A percentile compares a stretch with the other conserved stretches of the same genome.
These are phyloP conservation scores for Aphanomyces invadans DNA, from an alignment of 352 stramenopile genomes.

Conservation along the genomic window DNA sequence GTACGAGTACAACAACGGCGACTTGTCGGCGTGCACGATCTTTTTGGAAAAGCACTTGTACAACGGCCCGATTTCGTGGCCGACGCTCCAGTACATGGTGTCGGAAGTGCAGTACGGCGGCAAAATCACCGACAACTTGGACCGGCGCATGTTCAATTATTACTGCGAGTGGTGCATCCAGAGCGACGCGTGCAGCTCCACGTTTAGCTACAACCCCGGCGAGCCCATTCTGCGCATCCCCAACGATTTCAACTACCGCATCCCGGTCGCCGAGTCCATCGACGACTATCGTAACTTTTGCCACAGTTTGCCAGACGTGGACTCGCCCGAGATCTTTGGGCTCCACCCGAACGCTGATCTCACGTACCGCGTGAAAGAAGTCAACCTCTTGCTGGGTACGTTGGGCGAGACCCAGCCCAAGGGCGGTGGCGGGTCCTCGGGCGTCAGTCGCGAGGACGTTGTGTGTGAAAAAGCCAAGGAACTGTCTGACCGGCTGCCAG, in stretches of 20 bases:
- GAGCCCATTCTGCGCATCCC: slow-evolving; percentile 94
- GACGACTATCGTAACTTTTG: slow-evolving; percentile 94
- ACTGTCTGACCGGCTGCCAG: slow-evolving; percentile 89
- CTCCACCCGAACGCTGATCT: slow-evolving; percentile 98
- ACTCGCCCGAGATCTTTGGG: slow-evolving; percentile 98
- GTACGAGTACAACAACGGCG: slow-evolving; percentile 99
- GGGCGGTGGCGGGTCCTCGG: slow-evolving; percentile 77
- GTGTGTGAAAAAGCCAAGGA: slow-evolving; percentile 95
- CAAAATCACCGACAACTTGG: slow-evolving; percentile 99
- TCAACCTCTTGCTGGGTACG: slow-evolving; percentile 90
- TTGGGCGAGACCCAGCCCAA: slow-evolving; percentile 96
- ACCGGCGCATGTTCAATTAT: slow-evolving; percentile 95
- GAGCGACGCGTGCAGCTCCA: slow-evolving; percentile 61
- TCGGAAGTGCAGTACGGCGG: slow-evolving; percentile 97
- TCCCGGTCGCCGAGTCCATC: slow-evolving; percentile 88
- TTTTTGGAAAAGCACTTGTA: slow-evolving; percentile 99
- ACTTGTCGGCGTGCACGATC: slow-evolving; percentile 95
- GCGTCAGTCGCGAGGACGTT: slow-evolving; percentile 91
- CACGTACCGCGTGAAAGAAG: slow-evolving; percentile 96
- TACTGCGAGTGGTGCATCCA: slow-evolving; percentile 97
- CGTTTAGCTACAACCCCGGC: slow-evolving; percentile 93
- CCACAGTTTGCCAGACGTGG: slow-evolving; percentile 92
- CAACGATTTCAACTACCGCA: slow-evolving; percentile 95
- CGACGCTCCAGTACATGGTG: slow-evolving; percentile 98
- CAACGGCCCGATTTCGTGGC: slow-evolving; percentile 97